Percentiles rank a stretch among this genome's conserved stretches.
These are phyloP conservation scores for Amanita rubescens DNA, from an alignment of 768 basidiomycete genomes.

Conservation along the genomic window DNA sequence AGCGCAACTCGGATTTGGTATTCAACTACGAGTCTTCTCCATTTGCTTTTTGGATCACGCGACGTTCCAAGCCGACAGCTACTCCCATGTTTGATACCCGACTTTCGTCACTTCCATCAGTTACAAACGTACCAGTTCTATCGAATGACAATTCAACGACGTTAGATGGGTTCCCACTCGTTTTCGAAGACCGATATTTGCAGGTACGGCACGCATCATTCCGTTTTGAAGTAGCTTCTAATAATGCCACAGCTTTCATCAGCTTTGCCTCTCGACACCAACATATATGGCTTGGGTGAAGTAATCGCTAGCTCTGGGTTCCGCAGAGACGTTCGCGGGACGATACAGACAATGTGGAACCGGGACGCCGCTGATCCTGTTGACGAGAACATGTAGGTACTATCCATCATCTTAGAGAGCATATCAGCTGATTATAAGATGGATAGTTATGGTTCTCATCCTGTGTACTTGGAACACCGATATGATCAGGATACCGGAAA, in stretches of 20 bases:
- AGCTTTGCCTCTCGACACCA: conserved; percentile 55
- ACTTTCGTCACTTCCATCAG: conserved; percentile 47
- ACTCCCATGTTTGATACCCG: conserved; percentile 68
- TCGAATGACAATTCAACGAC: conserved; percentile 43
- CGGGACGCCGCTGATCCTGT: conserved; percentile 55
- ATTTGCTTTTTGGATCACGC: conserved; percentile 78
- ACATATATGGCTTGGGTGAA: conserved; percentile 77
- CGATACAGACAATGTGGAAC: conserved; percentile 64
- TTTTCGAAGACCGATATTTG: conserved; percentile 78
- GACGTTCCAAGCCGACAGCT: conserved; percentile 47
- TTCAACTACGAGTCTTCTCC: conserved; percentile 62
- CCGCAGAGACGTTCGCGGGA: conserved; percentile 55
- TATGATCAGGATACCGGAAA: conserved; percentile 41
- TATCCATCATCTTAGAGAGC: conserved; percentile 1
- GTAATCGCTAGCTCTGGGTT: conserved; percentile 63
- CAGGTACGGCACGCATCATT: conserved; percentile 38
- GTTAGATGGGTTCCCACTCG: conserved; percentile 59
- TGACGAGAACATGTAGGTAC: conserved; percentile 61
- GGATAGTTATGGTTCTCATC: conserved; percentile 62
- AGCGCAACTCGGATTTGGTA: conserved; percentile 47
- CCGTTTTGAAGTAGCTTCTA: neutral
- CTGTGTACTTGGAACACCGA: conserved; percentile 70
- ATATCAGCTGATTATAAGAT: neutral
- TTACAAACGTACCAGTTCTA: conserved; percentile 53
- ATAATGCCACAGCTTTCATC: conserved; percentile 44